Base-by-base conservation (phyloP, 176 grass and related monocot genomes). In the Lolium multiflorum region DNA sequence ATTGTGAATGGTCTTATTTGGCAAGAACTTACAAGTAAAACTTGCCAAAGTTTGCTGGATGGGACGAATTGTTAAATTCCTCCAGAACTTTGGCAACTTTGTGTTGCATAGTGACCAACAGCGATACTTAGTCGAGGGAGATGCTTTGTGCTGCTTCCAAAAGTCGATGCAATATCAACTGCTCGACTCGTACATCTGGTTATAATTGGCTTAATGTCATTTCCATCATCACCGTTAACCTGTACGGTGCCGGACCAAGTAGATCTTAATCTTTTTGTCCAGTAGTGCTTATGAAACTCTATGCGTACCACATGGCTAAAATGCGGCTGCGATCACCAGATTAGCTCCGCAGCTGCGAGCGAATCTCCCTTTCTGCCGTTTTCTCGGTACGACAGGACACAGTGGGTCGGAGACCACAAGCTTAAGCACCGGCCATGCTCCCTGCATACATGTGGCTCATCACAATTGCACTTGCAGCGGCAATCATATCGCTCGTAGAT, bases 121-220 rank as follows among this genome's bases (percentile, higher is more conserved):
- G 24, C n/a, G 41, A 81, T 60, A 69, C 15, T 74, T 18, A 22
- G 56, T 31, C 3, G 61, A 64, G 37, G 35, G 37, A 57, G 76
- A 74, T 39, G 71, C 78, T 81, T 86, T 85, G 31, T 57, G 57
- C 37, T 90, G 80, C 84, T 35, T 90, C 74, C 84, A 56, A 90
- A 90, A 90, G 74, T 21, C 46, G 71, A 74, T 11, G 74, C 89
- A 83, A 54, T 35, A 52, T 21, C 17, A 74, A 55, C 35, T 67
- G 35, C 26, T 39, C 22, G 1, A 15, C 64, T 57, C 71, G 44
- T 14, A 73, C 41, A 24, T 20, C 7, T 58, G 66, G 60, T 8
- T 61, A 41, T 61, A 41, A 41, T 41, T 41, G 7, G 52, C 37
- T 24, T 60, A 81, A 22, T 70, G 62, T 63, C 83, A 44, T 72